Evolutionary conservation across 352 stramenopile species (phyloP).

Genomic region (Phytophthora podocarpi): DNA sequence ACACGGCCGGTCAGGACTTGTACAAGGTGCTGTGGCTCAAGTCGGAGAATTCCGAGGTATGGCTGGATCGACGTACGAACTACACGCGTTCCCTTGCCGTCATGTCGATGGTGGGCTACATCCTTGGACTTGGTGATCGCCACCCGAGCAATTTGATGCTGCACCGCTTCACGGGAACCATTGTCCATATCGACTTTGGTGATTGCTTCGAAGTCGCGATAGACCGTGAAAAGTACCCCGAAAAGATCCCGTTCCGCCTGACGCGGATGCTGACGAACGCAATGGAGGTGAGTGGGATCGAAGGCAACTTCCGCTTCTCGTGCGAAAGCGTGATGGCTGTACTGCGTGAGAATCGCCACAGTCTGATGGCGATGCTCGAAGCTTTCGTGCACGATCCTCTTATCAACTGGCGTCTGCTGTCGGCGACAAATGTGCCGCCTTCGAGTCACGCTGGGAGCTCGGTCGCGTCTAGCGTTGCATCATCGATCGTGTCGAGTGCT

Average conservation of each 20-base stretch:
- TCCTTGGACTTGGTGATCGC: constrained; percentile 98
- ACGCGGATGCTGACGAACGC: constrained; percentile 99
- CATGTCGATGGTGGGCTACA: constrained; percentile 99
- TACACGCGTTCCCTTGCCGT: constrained; percentile 98
- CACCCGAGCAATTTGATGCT: constrained; percentile 99
- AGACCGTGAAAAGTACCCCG: constrained; percentile 98
- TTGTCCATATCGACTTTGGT: constrained; percentile 98
- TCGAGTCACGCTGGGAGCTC: constrained; percentile 45
- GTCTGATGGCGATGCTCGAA: constrained; percentile 99
- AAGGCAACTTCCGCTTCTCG: constrained; percentile 98
- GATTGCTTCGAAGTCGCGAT: constrained; percentile 99
- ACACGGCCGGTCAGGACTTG: constrained; percentile 96
- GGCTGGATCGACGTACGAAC: constrained; percentile 97
- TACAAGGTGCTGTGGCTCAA: constrained; percentile 97
- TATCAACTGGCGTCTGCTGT: constrained; percentile 96
- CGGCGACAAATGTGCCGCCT: constrained; percentile 56
- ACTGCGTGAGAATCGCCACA: constrained; percentile 97
- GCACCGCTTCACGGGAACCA: constrained; percentile 95
- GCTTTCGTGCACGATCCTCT: constrained; percentile 99
- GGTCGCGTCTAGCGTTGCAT: constrained; percentile 33
- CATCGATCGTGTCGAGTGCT: constrained; percentile 32
- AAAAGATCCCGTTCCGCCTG: constrained; percentile 99
- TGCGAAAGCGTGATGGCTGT: constrained; percentile 98
- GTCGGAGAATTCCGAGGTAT: constrained; percentile 97
- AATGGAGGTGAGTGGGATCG: constrained; percentile 98